A percentile compares a stretch with the other conserved stretches of the same genome.
Evolutionary conservation across 116 monocot species (phyloP).

Genomic region (Cymodocea nodosa): DNA sequence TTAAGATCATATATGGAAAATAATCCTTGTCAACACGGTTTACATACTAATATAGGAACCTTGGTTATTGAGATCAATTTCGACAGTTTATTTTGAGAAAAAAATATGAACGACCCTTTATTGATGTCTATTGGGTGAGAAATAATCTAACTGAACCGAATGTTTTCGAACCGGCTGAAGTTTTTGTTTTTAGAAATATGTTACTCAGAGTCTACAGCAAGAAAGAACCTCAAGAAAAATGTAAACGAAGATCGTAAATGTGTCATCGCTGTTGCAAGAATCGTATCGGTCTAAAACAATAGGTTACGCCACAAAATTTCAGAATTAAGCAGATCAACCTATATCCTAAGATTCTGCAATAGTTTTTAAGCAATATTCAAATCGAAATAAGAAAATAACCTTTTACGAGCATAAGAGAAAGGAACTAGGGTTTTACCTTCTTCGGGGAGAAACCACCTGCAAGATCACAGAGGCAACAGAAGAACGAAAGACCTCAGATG

Average conservation of each 20-base stretch:
- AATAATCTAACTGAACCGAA: too few species aligned
- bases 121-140: background rate
- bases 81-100: too few species aligned
- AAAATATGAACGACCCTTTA: background rate
- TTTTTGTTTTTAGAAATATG: too few species aligned
- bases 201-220: too few species aligned
- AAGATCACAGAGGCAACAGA: background rate
- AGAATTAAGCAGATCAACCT: background rate
- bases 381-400: background rate
- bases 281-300: too few species aligned
- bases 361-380: background rate
- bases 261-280: too few species aligned
- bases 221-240: too few species aligned
- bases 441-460: slow-evolving; percentile 10
- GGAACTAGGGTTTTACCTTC: slow-evolving; percentile 8
- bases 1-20: background rate
- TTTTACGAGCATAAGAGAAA: background rate
- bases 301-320: too few species aligned
- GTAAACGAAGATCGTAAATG: too few species aligned
- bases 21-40: too few species aligned
- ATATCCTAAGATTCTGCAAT: background rate
- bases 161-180: too few species aligned
- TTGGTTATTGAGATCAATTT: background rate
- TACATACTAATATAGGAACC: background rate
- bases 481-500: background rate